Evolutionary conservation across 805 yeast species (phyloP).

Genomic region (Cyberlindnera veronae): DNA sequence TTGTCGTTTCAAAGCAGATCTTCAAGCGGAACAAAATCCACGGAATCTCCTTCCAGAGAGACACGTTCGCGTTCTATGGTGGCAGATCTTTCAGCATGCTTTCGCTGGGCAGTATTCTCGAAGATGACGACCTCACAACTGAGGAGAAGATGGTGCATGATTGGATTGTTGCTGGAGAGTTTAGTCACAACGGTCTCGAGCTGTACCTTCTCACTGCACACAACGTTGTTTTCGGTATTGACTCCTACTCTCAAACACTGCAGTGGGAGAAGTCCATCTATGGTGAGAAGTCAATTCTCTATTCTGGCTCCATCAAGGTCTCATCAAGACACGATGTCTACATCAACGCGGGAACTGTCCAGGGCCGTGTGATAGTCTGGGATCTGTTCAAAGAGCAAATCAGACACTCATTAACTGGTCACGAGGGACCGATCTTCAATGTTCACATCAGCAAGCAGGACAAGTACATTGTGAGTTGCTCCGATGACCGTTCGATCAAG

Average conservation of each 20-base stretch:
- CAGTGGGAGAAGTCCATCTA: constrained; percentile 38
- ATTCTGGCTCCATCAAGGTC: constrained; percentile 74
- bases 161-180: constrained; percentile 71
- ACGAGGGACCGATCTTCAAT: constrained; percentile 90
- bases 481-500: constrained; percentile 89
- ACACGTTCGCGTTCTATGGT: constrained; percentile 52
- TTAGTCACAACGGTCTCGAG: constrained; percentile 35
- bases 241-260: constrained; percentile 27
- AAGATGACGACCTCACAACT: constrained; percentile 17
- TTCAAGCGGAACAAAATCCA: constrained; percentile 80
- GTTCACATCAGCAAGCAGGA: constrained; percentile 60
- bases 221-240: constrained; percentile 52
- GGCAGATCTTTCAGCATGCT: constrained; percentile 61
- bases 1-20: constrained; percentile 40
- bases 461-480: constrained; percentile 66
- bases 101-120: constrained; percentile 30
- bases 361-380: constrained; percentile 87
- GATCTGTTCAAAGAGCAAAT: constrained; percentile 42
- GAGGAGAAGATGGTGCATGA: constrained; percentile 61
- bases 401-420: constrained; percentile 59
- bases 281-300: constrained; percentile 76
- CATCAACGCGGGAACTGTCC: constrained; percentile 89
- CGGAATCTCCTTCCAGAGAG: constrained; percentile 50
- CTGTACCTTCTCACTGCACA: constrained; percentile 73
- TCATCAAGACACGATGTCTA: constrained; percentile 39